Base-by-base conservation (phyloP, 1,284 basidiomycete genomes). In the Tilletiopsis washingtonensis region DNA sequence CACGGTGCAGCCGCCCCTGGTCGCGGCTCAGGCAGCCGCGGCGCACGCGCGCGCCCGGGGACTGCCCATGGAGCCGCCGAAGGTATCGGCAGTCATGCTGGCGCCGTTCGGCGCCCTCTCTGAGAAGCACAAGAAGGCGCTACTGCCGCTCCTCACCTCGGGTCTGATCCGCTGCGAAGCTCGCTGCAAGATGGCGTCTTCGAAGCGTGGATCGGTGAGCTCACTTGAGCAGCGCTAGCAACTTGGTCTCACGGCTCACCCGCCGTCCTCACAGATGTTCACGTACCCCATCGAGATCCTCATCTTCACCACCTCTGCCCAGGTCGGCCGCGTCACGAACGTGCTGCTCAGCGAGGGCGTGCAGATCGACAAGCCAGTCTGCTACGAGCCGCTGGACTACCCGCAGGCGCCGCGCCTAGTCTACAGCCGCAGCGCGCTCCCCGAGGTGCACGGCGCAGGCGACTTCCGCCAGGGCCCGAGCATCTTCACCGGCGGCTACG, bases 231-330 rank as follows among this genome's bases (percentile, higher is more conserved):
- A n/a, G n/a, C n/a, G n/a, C n/a, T n/a, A n/a, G n/a, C n/a, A n/a
- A n/a, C 21, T 45, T 6, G 21, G 26, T 21, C n/a, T 26, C 21
- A 29, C 15, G 65, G 59, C 59, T 56, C 11, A 62, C 60, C 45
- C 34, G 61, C 70, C 39, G 52, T 39, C 2, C 19, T n/a, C 23
- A 15, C 51, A 57, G 38, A 55, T 57, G 42, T 66, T 62, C 26
- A 84, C 90, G 51, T 77, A 90, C 34, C 82, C 84, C 23, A 78
- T 97, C 40, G 84, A 87, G 69, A 79, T 96, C 69, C 81, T 96
- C 26, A 81, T 96, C 25, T 94, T 89, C 74, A 91, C 90, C 12
- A 86, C 88, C 4, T 91, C 91, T 61, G 86, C 88, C 32, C 91
- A 94, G 73, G 84, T 96, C 55, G 76, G 79, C 17, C 82, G 85